These are phyloP conservation scores for Citrus hindsii DNA, from an alignment of 345 rosid genomes.

Conservation along the genomic window DNA sequence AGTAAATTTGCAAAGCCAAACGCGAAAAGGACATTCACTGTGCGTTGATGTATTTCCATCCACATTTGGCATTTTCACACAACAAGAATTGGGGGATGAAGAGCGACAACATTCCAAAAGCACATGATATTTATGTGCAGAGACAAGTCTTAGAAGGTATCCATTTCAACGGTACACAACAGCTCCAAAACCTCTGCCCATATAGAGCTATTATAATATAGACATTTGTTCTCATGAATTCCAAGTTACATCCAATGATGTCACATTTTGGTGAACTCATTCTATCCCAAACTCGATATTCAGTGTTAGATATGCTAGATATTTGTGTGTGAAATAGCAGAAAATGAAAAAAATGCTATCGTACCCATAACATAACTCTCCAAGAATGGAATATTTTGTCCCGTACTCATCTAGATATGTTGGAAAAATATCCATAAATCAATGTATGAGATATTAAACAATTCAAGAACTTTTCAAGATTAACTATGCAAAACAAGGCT, in stretches of 20 bases:
- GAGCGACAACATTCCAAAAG: background rate
- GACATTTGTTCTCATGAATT: background rate
- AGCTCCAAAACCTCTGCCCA: background rate
- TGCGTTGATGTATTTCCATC: background rate
- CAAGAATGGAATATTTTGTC: constrained; percentile 1
- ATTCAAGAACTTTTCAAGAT: background rate
- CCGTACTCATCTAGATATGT: background rate
- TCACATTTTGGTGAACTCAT: background rate
- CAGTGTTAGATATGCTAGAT: background rate
- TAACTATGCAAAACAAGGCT: background rate
- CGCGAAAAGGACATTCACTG: background rate
- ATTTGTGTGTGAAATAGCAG: background rate
- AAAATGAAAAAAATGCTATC: background rate
- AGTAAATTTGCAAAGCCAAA: background rate
- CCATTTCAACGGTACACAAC: background rate
- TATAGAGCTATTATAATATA: background rate
- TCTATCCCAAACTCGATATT: background rate
- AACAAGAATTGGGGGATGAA: background rate
- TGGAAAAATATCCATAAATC: background rate
- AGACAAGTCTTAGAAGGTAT: background rate
- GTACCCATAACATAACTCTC: background rate
- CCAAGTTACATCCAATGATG: background rate
- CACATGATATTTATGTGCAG: background rate
- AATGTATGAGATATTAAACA: constrained; percentile 1
- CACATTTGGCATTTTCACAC: background rate